Conservation (phyloP, 371 early-diverging fungal genomes). For the Mucor velutinosus region DNA sequence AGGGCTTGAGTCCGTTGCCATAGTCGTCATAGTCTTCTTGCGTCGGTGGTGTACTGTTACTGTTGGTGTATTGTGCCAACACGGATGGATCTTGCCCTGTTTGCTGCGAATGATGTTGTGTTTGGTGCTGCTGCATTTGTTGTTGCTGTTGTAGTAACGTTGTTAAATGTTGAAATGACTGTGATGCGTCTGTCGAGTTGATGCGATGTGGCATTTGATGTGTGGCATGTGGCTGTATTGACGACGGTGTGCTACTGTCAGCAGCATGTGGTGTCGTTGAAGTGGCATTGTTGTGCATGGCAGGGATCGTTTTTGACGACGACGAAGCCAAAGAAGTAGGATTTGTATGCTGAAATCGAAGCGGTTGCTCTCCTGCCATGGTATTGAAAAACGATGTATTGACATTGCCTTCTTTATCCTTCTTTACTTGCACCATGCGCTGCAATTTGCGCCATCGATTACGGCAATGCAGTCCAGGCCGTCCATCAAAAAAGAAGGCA, state of each 20-base stretch:
- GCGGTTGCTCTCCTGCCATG: slow-evolving; percentile 25
- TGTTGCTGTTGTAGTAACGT: background rate
- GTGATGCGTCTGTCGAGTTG: background rate
- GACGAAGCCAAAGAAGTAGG: slow-evolving; percentile 12
- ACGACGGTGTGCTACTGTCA: slow-evolving; percentile 6
- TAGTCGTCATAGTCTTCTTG: slow-evolving; percentile 21
- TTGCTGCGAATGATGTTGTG: slow-evolving; percentile 12
- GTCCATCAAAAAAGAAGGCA: slow-evolving; percentile 74
- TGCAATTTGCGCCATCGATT: slow-evolving; percentile 83
- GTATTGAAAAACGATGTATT: slow-evolving; percentile 33
- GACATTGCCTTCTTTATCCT: slow-evolving; percentile 37
- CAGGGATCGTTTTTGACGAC: background rate
- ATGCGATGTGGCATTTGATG: slow-evolving; percentile 9
- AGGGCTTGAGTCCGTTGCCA: slow-evolving; percentile 47
- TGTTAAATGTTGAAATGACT: slow-evolving; percentile 15
- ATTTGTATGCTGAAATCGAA: slow-evolving; percentile 17
- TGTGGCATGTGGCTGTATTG: background rate
- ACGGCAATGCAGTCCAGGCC: slow-evolving; percentile 81
- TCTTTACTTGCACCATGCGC: slow-evolving; percentile 61
- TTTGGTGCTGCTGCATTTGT: slow-evolving; percentile 9
- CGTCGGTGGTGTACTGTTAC: background rate
- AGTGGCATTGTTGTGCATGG: background rate
- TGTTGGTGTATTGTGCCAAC: slow-evolving; percentile 21
- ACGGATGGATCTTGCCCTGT: slow-evolving; percentile 29
- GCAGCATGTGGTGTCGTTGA: background rate